phyloP scores from a whole-genome alignment of 2,329 filamentous ascomycete species.

The Plenodomus tracheiphilus region DNA sequence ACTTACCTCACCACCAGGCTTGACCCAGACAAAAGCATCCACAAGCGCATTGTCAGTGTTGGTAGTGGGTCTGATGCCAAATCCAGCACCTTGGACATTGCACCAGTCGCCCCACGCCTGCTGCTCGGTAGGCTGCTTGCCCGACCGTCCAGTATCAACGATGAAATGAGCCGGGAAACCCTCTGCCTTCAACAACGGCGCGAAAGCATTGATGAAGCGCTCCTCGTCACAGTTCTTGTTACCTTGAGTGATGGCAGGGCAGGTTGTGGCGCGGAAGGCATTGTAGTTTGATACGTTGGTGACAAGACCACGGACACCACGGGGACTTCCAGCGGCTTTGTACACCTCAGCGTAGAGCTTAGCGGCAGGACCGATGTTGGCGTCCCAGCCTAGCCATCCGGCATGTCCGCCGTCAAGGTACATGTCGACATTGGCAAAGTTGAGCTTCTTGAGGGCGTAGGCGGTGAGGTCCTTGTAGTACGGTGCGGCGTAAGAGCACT shows the following conservation, averaged over 20 bases:
- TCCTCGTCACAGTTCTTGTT: constrained; percentile 59
- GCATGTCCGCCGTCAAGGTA: constrained; percentile 67
- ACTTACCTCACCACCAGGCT: constrained; percentile 61
- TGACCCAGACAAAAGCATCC: constrained; percentile 72
- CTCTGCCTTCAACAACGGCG: constrained; percentile 51
- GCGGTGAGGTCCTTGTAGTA: constrained; percentile 60
- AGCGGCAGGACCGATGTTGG: constrained; percentile 59
- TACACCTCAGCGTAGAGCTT: constrained; percentile 54
- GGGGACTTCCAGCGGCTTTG: constrained; percentile 51
- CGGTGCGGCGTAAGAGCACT: constrained; percentile 58
- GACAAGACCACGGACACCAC: constrained; percentile 55
- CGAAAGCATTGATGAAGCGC: constrained; percentile 56
- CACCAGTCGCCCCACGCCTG: constrained; percentile 68
- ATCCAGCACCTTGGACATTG: constrained; percentile 66
- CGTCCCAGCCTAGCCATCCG: constrained; percentile 67
- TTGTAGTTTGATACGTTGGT: constrained; percentile 66
- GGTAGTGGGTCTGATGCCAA: constrained; percentile 66
- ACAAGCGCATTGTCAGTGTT: constrained; percentile 61
- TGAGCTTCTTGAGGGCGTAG: constrained; percentile 61
- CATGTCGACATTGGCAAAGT: constrained; percentile 65
- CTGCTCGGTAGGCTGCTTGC: constrained; percentile 62
- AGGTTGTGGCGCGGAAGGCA: constrained; percentile 52
- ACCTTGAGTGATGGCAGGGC: constrained; percentile 49
- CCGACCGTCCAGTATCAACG: constrained; percentile 59
- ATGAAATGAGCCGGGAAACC: constrained; percentile 61